phyloP scores from a whole-genome alignment of 2,329 filamentous ascomycete genomes.

The Aureobasidium sp. region DNA sequence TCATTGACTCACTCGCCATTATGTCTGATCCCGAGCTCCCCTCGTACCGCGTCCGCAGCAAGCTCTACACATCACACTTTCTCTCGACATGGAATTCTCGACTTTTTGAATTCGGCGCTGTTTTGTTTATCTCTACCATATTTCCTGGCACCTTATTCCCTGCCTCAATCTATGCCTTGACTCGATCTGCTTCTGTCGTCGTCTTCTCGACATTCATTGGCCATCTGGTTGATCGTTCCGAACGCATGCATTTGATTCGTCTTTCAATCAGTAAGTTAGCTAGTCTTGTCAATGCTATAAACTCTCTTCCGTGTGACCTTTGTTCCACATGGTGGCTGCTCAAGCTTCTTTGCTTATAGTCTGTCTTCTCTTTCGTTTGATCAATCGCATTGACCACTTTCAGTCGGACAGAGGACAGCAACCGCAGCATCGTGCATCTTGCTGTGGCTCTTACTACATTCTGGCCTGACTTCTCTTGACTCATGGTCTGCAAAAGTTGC shows the following conservation, averaged over 20 bases:
- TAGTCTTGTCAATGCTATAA: background rate
- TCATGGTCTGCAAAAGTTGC: constrained; percentile 19
- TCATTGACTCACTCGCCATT: background rate
- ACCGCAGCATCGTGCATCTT: constrained; percentile 21
- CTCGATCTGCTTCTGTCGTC: constrained; percentile 52
- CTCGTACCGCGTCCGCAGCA: constrained; percentile 11
- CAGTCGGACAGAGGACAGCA: constrained; percentile 29
- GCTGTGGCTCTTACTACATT: constrained; percentile 16
- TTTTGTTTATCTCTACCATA: constrained; percentile 41
- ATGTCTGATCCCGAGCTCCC: background rate
- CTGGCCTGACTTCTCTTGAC: background rate
- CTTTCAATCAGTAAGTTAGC: constrained; percentile 29
- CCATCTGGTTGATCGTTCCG: constrained; percentile 48
- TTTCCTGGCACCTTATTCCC: constrained; percentile 54
- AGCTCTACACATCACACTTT: constrained; percentile 41
- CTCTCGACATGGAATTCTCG: constrained; percentile 46
- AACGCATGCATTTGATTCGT: constrained; percentile 35
- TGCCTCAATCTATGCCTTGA: constrained; percentile 62
- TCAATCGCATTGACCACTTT: background rate
- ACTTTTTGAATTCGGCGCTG: constrained; percentile 44
- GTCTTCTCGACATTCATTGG: constrained; percentile 55
- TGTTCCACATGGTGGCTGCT: background rate
- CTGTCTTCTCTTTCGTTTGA: background rate
- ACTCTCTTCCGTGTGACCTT: background rate
- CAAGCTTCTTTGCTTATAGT: background rate